Conservation (phyloP, 352 stramenopile species). For the Globisporangium alternatum region DNA sequence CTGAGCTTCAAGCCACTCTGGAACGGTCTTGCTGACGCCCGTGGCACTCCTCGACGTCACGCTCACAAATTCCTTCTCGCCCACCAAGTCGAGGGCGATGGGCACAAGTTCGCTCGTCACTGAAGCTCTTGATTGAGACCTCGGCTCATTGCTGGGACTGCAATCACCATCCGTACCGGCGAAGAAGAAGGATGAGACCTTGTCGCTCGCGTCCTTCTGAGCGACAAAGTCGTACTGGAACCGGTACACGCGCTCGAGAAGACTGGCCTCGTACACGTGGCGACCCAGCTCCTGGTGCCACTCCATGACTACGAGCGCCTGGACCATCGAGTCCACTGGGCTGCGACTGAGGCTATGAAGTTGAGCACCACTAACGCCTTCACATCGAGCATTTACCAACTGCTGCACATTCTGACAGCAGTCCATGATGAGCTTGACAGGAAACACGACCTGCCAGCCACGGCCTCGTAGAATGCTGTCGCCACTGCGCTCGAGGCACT, state of each 20-base stretch:
- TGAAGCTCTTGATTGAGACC: neutral
- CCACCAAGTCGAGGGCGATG: conserved; percentile 8
- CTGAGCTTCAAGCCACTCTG: conserved; percentile 34
- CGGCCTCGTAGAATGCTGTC: conserved; percentile 23
- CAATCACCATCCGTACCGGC: neutral
- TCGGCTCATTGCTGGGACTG: neutral
- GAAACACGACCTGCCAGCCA: conserved; percentile 38
- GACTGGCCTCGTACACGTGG: conserved; percentile 36
- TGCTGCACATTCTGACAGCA: conserved; percentile 19
- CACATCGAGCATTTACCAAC: too few species aligned
- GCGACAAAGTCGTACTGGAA: conserved; percentile 43
- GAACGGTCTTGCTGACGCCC: conserved; percentile 22
- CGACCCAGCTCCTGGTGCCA: conserved; percentile 36
- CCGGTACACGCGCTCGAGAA: conserved; percentile 38
- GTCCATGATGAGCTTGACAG: conserved; percentile 28
- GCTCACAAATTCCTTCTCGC: neutral
- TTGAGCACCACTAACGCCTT: too few species aligned
- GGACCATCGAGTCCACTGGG: conserved; percentile 16
- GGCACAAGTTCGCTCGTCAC: neutral
- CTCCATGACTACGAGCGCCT: conserved; percentile 26
- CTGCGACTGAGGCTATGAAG: too few species aligned
- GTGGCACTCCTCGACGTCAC: conserved; percentile 1
- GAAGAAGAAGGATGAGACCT: conserved; percentile 30
- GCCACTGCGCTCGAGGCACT: conserved; percentile 29
- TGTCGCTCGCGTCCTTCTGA: conserved; percentile 23